Evolutionary conservation across 2,329 filamentous ascomycete species (phyloP).

Genomic region (Nemania sp.): DNA sequence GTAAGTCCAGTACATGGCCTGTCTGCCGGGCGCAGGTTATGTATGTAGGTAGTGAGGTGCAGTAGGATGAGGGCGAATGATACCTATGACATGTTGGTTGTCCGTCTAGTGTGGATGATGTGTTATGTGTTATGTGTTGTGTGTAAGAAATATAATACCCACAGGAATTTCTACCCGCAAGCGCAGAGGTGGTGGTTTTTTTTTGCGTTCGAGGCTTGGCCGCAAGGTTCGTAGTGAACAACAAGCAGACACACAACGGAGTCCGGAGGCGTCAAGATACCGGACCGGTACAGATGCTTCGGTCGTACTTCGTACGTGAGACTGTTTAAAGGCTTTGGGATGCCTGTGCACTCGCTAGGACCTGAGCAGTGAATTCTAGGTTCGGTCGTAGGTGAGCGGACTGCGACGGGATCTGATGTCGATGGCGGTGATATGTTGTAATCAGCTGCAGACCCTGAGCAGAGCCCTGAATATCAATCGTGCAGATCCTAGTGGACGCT

Average conservation of each 20-base stretch:
- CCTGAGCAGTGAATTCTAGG: too few relatives aligned
- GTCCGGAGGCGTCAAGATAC: not conserved
- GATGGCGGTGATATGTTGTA: constrained; percentile 4
- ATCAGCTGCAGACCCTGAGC: constrained; percentile 12
- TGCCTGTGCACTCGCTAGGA: too few relatives aligned
- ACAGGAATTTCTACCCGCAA: too few relatives aligned
- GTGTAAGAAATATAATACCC: too few relatives aligned
- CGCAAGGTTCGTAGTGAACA: not conserved
- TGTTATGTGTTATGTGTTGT: too few relatives aligned
- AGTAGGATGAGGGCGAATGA: not conserved
- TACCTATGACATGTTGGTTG: too few relatives aligned
- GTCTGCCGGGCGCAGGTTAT: too few relatives aligned
- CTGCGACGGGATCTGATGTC: not conserved
- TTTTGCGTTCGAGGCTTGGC: not conserved
- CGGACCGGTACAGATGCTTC: too few relatives aligned
- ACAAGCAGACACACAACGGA: not conserved
- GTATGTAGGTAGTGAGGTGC: constrained; percentile 1
- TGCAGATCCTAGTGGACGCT: constrained; percentile 17
- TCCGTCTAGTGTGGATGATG: too few relatives aligned
- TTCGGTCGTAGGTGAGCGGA: not conserved
- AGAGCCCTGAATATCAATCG: not conserved
- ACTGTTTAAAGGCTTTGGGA: not conserved
- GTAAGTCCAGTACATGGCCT: not conserved
- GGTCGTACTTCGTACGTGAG: too few relatives aligned
- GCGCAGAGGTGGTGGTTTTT: not conserved